Percentiles rank a stretch among this genome's conserved stretches.
Conservation (phyloP, 768 basidiomycete genomes). For the Mycena kentingensis region DNA sequence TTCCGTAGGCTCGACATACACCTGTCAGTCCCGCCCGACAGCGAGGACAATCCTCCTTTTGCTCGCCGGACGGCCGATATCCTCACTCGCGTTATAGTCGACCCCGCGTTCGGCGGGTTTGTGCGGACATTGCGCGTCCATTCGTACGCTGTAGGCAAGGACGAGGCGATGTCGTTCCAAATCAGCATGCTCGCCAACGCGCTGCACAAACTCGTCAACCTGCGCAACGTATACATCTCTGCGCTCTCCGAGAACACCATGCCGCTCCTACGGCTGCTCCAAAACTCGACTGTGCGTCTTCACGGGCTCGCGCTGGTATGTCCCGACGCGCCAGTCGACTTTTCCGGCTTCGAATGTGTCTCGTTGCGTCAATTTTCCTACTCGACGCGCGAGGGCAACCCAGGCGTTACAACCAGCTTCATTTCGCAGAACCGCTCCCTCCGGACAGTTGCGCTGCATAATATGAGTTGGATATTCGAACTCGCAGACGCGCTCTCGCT, state of each 20-base stretch:
- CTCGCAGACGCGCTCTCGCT: slow-evolving; percentile 55
- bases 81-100: slow-evolving; percentile 64
- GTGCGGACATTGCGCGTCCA: slow-evolving; percentile 62
- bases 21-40: slow-evolving; percentile 45
- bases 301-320: slow-evolving; percentile 57
- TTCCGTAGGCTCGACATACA: slow-evolving; percentile 67
- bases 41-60: slow-evolving; percentile 35
- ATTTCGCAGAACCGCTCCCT: slow-evolving; percentile 56
- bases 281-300: slow-evolving; percentile 52
- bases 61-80: slow-evolving; percentile 72
- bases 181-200: slow-evolving; percentile 72
- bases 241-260: slow-evolving; percentile 55
- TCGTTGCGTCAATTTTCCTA: slow-evolving; percentile 64
- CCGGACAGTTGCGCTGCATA: slow-evolving; percentile 56
- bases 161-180: slow-evolving; percentile 62
- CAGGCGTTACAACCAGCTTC: slow-evolving; percentile 45
- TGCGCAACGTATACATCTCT: slow-evolving; percentile 63
- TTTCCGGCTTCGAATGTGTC: slow-evolving; percentile 50
- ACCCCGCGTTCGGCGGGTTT: slow-evolving; percentile 57
- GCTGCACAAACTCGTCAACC: slow-evolving; percentile 59
- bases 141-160: slow-evolving; percentile 49
- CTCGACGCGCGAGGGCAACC: slow-evolving; percentile 44
- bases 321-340: slow-evolving; percentile 45
- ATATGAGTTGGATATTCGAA: slow-evolving; percentile 58
- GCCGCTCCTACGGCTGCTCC: slow-evolving; percentile 54